Evolutionary conservation across 768 basidiomycete genomes (phyloP).

Genomic region (Termitomyces sp.): DNA sequence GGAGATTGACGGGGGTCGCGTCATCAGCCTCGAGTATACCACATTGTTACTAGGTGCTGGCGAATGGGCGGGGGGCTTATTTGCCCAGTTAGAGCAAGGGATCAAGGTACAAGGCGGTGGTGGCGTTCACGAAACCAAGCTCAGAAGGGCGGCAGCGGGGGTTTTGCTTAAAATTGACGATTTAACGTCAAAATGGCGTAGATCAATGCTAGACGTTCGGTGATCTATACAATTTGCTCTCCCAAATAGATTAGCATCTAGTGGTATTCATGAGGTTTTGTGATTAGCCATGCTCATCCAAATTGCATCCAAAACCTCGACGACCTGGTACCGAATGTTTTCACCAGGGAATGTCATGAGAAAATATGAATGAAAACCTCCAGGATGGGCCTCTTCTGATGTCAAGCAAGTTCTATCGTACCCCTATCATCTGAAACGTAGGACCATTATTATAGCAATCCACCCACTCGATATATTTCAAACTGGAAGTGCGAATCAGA

Average conservation of each 20-base stretch:
- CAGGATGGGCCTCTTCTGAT: too few species aligned
- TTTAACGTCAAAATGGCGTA: constrained; percentile 62
- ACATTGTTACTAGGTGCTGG: constrained; percentile 63
- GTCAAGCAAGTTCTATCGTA: background rate
- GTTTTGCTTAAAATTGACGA: constrained; percentile 80
- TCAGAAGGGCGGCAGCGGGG: constrained; percentile 72
- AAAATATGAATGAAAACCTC: background rate
- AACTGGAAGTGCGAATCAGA: too few species aligned
- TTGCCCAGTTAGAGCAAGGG: constrained; percentile 63
- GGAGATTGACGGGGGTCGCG: constrained; percentile 74
- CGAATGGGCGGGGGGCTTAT: constrained; percentile 78
- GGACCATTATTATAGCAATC: too few species aligned
- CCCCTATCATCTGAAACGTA: background rate
- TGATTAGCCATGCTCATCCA: background rate
- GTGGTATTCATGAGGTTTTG: background rate
- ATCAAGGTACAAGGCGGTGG: constrained; percentile 58
- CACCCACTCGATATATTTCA: too few species aligned
- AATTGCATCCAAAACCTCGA: background rate
- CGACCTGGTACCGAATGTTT: background rate
- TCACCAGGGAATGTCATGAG: background rate
- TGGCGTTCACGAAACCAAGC: constrained; percentile 56
- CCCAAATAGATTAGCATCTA: background rate
- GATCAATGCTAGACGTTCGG: constrained; percentile 50
- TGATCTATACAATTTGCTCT: background rate
- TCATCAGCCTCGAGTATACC: constrained; percentile 73